A percentile compares a stretch with the other conserved stretches of the same genome.
These are phyloP conservation scores for Tuctoria greenei DNA, from an alignment of 176 grass and related monocot genomes.

Conservation along the genomic window DNA sequence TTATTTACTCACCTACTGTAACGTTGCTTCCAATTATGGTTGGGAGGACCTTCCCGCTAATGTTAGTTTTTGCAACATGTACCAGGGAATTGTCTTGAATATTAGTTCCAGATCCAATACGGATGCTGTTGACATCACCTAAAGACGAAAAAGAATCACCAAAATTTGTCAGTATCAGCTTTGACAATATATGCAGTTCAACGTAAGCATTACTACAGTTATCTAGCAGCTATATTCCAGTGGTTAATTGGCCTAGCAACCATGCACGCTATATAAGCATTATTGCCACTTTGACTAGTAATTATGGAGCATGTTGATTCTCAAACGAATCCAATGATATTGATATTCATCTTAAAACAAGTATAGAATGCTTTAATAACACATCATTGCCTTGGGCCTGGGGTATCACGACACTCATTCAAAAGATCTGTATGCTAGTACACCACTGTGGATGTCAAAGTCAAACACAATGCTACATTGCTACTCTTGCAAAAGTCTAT, in stretches of 20 bases:
- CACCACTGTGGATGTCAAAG: neutral
- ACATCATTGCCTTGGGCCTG: neutral
- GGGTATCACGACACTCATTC: neutral
- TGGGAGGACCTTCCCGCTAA: slow-evolving; percentile 73
- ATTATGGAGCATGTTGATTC: neutral
- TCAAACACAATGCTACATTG: neutral
- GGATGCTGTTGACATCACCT: slow-evolving; percentile 98
- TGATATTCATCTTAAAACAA: neutral
- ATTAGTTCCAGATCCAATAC: slow-evolving; percentile 86
- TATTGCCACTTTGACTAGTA: neutral
- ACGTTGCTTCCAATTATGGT: slow-evolving; percentile 88
- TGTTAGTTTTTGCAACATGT: slow-evolving; percentile 81
- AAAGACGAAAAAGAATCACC: slow-evolving; percentile 25
- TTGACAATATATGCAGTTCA: neutral
- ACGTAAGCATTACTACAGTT: neutral
- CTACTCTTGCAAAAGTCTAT: neutral
- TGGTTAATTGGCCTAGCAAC: slow-evolving; percentile 6
- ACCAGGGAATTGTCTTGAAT: slow-evolving; percentile 97
- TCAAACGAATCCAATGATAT: neutral
- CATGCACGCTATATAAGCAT: slow-evolving; percentile 6
- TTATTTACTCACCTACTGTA: slow-evolving; percentile 69
- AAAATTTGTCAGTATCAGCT: slow-evolving; percentile 6
- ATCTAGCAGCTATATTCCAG: neutral
- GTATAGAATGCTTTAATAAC: neutral
- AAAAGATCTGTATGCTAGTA: slow-evolving; percentile 1